Conservation (phyloP, 2,329 filamentous ascomycete species). For the Apiospora sp. region DNA sequence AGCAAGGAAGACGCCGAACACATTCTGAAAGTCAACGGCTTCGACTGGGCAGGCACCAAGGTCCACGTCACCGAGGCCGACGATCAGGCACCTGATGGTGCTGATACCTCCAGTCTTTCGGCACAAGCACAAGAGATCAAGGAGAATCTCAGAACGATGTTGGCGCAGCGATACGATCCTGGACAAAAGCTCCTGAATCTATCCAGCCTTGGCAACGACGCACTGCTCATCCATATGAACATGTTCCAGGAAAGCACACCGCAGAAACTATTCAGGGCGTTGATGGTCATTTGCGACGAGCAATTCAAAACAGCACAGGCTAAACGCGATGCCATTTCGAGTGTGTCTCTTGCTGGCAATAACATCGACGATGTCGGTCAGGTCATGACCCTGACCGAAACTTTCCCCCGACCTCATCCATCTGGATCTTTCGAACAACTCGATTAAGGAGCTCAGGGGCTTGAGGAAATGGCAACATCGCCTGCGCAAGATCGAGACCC, state of each 20-base stretch:
- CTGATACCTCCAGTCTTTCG: constrained; percentile 53
- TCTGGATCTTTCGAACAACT: constrained; percentile 87
- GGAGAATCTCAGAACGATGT: constrained; percentile 72
- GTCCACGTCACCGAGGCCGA: constrained; percentile 62
- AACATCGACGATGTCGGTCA: constrained; percentile 75
- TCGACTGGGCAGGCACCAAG: constrained; percentile 70
- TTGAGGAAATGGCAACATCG: constrained; percentile 81
- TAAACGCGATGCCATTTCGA: constrained; percentile 80
- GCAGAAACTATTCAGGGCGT: constrained; percentile 88
- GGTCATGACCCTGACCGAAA: constrained; percentile 78
- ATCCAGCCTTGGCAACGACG: constrained; percentile 77
- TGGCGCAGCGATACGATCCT: constrained; percentile 77
- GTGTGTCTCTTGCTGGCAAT: constrained; percentile 84
- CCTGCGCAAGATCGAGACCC: constrained; percentile 80
- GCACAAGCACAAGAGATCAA: constrained; percentile 67
- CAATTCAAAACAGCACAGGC: constrained; percentile 76
- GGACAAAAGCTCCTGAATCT: constrained; percentile 81
- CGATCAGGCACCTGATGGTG: constrained; percentile 41
- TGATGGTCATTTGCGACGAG: constrained; percentile 86
- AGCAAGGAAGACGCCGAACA: constrained; percentile 69
- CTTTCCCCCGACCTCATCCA: constrained; percentile 88
- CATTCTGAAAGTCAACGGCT: constrained; percentile 73
- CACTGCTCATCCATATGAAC: constrained; percentile 74
- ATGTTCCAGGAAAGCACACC: constrained; percentile 78
- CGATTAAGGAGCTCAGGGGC: constrained; percentile 71